phyloP scores from a whole-genome alignment of 208 protist species.

The Acanthamoeba culbertsoni region DNA sequence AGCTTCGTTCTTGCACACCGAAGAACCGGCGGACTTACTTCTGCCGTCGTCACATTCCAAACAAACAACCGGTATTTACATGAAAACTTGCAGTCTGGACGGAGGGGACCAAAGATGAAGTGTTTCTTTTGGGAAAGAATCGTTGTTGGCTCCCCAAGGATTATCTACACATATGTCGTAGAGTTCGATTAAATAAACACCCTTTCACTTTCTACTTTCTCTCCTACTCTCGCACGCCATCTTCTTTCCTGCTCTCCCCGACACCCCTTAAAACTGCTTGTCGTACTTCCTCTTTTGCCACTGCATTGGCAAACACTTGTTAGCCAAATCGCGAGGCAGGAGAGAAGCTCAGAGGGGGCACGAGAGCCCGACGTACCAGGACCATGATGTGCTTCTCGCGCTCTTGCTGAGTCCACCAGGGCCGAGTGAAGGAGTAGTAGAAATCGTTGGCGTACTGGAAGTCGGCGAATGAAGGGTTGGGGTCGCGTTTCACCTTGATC shows the following conservation, averaged over 20 bases:
- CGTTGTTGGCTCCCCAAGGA: no score
- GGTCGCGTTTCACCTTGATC: neutral
- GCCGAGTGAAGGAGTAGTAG: neutral
- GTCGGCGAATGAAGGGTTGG: neutral
- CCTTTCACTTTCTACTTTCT: neutral
- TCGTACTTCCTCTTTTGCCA: conserved; percentile 16
- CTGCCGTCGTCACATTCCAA: no score
- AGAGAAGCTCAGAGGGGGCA: neutral
- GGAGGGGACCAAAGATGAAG: no score
- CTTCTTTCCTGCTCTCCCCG: neutral
- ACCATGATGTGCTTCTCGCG: conserved; percentile 1
- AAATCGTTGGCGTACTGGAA: conserved; percentile 8
- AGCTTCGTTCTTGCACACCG: neutral
- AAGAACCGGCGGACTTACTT: neutral
- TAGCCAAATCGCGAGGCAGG: neutral
- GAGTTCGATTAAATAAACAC: neutral
- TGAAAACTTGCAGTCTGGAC: neutral
- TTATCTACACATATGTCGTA: neutral
- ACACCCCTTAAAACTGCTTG: neutral
- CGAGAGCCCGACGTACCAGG: neutral
- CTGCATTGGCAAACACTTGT: neutral
- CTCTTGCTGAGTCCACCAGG: conserved; percentile 17
- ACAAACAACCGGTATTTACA: no score
- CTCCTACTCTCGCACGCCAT: neutral
- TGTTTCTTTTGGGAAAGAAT: no score